A percentile compares a stretch with the other conserved stretches of the same genome.
Conservation (phyloP, 1,139 yeast species). For the Suhomyces bokatorum region DNA sequence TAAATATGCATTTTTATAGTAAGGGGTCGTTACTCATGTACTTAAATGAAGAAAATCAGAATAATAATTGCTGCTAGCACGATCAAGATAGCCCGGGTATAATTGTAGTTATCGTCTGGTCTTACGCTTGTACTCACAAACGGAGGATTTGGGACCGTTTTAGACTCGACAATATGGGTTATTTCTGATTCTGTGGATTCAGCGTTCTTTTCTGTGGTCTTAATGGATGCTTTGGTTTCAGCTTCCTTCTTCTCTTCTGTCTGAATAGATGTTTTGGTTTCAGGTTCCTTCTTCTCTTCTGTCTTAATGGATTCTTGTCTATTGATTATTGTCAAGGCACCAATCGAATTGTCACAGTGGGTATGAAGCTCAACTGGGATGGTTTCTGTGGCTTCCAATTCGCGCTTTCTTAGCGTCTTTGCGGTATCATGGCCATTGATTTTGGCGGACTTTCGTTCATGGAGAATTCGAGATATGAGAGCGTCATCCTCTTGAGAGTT, state of each 20-base stretch:
- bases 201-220: background rate
- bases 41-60: slow-evolving; percentile 4
- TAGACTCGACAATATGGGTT: too few relatives aligned
- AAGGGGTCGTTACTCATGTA: slow-evolving; percentile 2
- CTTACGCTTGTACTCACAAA: background rate
- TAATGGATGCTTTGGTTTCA: too few relatives aligned
- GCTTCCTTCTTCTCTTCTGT: too few relatives aligned
- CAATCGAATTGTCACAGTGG: too few relatives aligned
- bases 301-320: too few relatives aligned
- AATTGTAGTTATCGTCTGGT: background rate
- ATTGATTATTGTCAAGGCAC: too few relatives aligned
- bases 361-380: too few relatives aligned
- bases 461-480: background rate
- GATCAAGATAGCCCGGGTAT: slow-evolving; percentile 4
- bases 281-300: too few relatives aligned
- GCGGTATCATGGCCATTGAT: background rate
- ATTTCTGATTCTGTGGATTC: background rate
- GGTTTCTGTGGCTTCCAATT: background rate
- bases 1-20: slow-evolving; percentile 1
- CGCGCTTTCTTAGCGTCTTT: too few relatives aligned
- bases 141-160: background rate
- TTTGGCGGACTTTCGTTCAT: background rate
- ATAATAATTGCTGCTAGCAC: slow-evolving; percentile 1
- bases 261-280: too few relatives aligned
- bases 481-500: slow-evolving; percentile 1